These are phyloP conservation scores for Cichorium intybus DNA, from an alignment of 140 eudicot genomes.

Conservation along the genomic window DNA sequence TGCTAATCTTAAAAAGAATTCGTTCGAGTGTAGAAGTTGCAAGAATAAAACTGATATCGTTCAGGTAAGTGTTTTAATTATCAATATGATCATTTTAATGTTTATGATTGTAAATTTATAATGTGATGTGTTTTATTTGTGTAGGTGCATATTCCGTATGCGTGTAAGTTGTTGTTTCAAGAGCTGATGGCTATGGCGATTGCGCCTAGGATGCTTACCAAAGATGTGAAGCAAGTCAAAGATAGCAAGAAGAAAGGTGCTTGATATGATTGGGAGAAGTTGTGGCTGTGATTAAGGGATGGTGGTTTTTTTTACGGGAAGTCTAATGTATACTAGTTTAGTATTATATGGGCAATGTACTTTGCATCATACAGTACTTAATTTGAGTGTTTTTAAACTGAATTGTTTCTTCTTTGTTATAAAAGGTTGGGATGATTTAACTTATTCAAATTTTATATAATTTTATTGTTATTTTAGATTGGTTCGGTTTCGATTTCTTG, in stretches of 20 bases:
- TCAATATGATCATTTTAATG: background rate
- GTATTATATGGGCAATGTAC: background rate
- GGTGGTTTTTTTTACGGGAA: background rate
- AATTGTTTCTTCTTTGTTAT: background rate
- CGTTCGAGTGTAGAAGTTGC: conserved; percentile 95
- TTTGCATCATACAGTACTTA: background rate
- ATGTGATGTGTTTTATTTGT: conserved; percentile 4
- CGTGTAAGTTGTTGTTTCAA: conserved; percentile 94
- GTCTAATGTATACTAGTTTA: background rate
- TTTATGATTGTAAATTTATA: no score
- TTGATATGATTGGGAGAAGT: conserved; percentile 17
- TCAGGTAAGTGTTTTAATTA: conserved; percentile 43
- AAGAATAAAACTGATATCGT: conserved; percentile 94
- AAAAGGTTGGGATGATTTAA: background rate
- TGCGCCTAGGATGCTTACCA: conserved; percentile 95
- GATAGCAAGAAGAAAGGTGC: conserved; percentile 66
- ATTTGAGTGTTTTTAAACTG: background rate
- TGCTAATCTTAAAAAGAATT: conserved; percentile 79
- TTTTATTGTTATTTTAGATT: no score
- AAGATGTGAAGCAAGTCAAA: conserved; percentile 71
- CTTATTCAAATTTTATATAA: no score
- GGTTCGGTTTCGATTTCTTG: no score
- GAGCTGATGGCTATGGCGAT: conserved; percentile 99
- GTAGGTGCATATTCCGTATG: conserved; percentile 90
- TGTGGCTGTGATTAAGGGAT: conserved; percentile 12